phyloP scores from a whole-genome alignment of 2,329 filamentous ascomycete species.

The Orbilia oligospora region DNA sequence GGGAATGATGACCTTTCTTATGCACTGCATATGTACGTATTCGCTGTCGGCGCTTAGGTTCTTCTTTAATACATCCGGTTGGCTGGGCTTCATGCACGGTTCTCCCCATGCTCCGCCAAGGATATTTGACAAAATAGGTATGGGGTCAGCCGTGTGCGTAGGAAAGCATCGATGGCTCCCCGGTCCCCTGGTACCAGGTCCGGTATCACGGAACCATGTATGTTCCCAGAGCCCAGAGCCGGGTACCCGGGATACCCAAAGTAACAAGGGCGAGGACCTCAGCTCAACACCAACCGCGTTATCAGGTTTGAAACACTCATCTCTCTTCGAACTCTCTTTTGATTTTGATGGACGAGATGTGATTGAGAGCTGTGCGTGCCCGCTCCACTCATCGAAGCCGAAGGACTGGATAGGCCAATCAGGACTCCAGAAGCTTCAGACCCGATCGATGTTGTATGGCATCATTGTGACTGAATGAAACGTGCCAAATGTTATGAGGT shows the following conservation, averaged over 20 bases:
- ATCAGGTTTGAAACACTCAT: constrained; percentile 49
- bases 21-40: constrained; percentile 33
- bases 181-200: constrained; percentile 1
- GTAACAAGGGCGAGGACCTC: background rate
- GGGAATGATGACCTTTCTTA: constrained; percentile 35
- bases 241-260: constrained; percentile 6
- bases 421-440: constrained; percentile 13
- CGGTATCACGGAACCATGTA: background rate
- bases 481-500: constrained; percentile 50
- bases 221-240: background rate
- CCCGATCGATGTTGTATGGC: constrained; percentile 60
- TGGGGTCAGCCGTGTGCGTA: constrained; percentile 11
- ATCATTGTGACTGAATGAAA: constrained; percentile 61
- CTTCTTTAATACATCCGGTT: constrained; percentile 50
- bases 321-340: constrained; percentile 36
- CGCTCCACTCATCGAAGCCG: constrained; percentile 45
- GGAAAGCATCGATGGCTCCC: constrained; percentile 15
- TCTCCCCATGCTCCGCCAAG: constrained; percentile 11
- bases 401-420: constrained; percentile 48
- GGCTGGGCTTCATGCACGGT: constrained; percentile 37
- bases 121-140: constrained; percentile 7
- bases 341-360: constrained; percentile 25
- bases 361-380: constrained; percentile 31
- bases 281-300: constrained; percentile 31
- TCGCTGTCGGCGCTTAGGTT: constrained; percentile 52